Evolutionary conservation across 805 yeast species (phyloP).

Genomic region (Wickerhamiella nectarea): DNA sequence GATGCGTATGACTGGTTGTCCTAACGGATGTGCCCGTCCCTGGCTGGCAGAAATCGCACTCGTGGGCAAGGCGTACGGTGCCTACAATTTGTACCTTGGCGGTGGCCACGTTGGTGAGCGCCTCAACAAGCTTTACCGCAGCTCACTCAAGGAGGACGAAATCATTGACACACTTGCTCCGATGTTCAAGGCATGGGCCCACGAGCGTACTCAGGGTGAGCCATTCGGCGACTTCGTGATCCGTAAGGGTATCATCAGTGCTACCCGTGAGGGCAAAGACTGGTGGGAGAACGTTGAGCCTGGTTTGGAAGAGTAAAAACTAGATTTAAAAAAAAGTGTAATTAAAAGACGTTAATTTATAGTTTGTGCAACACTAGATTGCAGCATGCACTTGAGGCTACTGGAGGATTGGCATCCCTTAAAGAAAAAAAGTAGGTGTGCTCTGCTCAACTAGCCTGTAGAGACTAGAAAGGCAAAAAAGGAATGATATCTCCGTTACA

Average conservation of each 20-base stretch:
- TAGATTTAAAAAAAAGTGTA: background rate
- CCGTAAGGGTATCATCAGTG: slow-evolving; percentile 75
- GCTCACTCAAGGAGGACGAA: slow-evolving; percentile 83
- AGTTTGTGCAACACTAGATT: no score
- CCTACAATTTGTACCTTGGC: slow-evolving; percentile 86
- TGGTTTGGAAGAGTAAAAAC: slow-evolving; percentile 17
- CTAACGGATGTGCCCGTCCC: slow-evolving; percentile 97
- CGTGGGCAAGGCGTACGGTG: slow-evolving; percentile 89
- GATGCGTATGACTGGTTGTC: slow-evolving; percentile 98
- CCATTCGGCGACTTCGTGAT: slow-evolving; percentile 90
- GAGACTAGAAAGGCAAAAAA: background rate
- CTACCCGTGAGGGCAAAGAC: slow-evolving; percentile 78
- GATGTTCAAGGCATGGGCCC: slow-evolving; percentile 84
- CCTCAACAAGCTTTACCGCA: slow-evolving; percentile 74
- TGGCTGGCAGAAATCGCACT: slow-evolving; percentile 95
- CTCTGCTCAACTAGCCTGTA: no score
- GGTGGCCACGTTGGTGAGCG: slow-evolving; percentile 94
- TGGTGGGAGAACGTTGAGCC: slow-evolving; percentile 77
- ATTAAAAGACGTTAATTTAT: no score
- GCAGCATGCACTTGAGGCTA: no score
- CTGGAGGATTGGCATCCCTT: no score
- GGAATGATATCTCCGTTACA: slow-evolving; percentile 8
- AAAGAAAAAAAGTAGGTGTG: no score
- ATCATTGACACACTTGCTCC: slow-evolving; percentile 66
- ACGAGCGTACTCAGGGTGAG: slow-evolving; percentile 81